Conservation (phyloP, 768 basidiomycete species). For the Zangia roseola region DNA sequence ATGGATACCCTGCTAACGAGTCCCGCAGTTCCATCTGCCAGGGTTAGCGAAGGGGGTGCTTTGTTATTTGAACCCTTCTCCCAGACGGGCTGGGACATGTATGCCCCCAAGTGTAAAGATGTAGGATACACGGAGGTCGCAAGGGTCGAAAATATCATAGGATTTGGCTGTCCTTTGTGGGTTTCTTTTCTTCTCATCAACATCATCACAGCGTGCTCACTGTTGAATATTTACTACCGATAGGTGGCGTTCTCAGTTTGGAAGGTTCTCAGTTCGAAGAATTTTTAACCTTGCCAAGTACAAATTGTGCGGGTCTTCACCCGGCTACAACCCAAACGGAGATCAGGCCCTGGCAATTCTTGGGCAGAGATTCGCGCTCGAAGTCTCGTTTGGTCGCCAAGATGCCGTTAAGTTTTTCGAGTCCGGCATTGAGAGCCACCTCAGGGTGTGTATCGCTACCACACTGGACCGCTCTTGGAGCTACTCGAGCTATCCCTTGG, state of each 20-base stretch:
- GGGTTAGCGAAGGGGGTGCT: neutral
- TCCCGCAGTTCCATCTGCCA: neutral
- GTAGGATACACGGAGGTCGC: too few species aligned
- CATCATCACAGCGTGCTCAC: too few species aligned
- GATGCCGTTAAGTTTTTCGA: neutral
- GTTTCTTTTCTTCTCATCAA: too few species aligned
- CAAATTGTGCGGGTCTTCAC: neutral
- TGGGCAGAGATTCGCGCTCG: conserved; percentile 6
- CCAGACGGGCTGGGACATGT: too few species aligned
- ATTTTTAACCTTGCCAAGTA: neutral
- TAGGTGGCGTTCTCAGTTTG: too few species aligned
- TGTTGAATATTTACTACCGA: too few species aligned
- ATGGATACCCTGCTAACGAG: too few species aligned
- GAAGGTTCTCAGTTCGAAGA: too few species aligned
- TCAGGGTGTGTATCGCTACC: conserved; percentile 2
- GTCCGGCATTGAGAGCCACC: conserved; percentile 3
- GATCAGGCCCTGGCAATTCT: conserved; percentile 11
- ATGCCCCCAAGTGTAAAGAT: too few species aligned
- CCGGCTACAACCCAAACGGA: neutral
- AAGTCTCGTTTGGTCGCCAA: neutral
- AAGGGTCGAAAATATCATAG: too few species aligned
- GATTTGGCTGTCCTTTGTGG: too few species aligned
- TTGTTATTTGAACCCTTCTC: neutral
- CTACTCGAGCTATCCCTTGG: conserved; percentile 10
- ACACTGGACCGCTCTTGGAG: conserved; percentile 3